Percentiles rank a stretch among this genome's conserved stretches.
Conservation (phyloP, 441 rosid species). For the Theobroma grandiflorum region DNA sequence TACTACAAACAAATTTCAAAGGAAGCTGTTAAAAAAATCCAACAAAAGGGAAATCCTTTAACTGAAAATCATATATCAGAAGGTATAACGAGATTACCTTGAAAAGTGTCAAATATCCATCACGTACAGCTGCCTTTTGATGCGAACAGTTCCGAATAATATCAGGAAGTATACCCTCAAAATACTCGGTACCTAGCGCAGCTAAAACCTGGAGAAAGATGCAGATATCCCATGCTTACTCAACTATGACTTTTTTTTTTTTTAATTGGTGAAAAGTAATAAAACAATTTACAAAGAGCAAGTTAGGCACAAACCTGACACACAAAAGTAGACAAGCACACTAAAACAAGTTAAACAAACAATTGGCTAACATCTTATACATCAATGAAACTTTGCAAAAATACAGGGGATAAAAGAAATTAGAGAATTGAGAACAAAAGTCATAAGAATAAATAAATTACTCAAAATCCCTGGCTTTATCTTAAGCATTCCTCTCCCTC, state of each 20-base stretch:
- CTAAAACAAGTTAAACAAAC: background rate
- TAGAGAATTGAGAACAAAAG: background rate
- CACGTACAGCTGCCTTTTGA: conserved; percentile 93
- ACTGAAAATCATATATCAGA: conserved; percentile 5
- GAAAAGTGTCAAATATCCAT: conserved; percentile 96
- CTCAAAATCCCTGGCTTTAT: conserved; percentile 4
- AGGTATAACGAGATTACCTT: conserved; percentile 55
- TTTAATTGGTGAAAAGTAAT: conserved; percentile 4
- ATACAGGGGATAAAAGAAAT: background rate
- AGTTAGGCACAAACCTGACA: background rate
- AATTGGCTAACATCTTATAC: background rate
- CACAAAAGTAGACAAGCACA: background rate
- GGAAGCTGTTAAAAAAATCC: conserved; percentile 26
- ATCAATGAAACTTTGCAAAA: background rate
- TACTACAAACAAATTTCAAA: conserved; percentile 56
- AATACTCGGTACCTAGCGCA: conserved; percentile 78
- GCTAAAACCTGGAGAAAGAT: conserved; percentile 67
- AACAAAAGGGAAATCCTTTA: background rate
- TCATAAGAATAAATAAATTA: background rate
- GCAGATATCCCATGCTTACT: conserved; percentile 10
- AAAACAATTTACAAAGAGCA: background rate
- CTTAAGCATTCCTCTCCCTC: background rate
- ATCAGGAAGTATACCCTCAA: conserved; percentile 84
- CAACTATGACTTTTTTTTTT: background rate
- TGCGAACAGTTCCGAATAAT: conserved; percentile 93